Evolutionary conservation across 208 protist genomes (phyloP), one percentile per base, ranked within the genome.

Genomic region (Porcisia hertigi): DNA sequence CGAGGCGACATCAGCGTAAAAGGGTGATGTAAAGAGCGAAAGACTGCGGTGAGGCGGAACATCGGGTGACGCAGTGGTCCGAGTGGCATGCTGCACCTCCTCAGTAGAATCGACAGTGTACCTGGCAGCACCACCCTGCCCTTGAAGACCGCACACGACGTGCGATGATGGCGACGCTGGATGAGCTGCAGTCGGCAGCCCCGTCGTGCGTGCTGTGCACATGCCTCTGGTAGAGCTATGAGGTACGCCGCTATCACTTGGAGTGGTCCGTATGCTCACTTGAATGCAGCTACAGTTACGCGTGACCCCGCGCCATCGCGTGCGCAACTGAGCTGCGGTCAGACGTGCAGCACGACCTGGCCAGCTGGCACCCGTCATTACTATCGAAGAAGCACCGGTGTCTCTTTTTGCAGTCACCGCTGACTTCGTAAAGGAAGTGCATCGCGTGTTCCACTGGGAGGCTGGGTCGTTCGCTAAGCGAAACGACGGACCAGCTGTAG

Each of bases 281-380:
- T 66, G 62, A 39, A 72, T 49, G 4, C 57, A 64, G 2, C 60
- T 81, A 72, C 77, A 81, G 71, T 69, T 73, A 2, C 77, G 77
- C 18, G 59, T 54, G 20, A 81, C 77, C 14, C 66, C 71, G 25
- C 77, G 71, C 77, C 77, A 81, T 8, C 71, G 77, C 14, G 49
- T 30, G 16, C 77, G 77, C 77, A 81, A 55, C 77, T 81, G 77
- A 0, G 77, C 43, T 5, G 66, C 36, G 5, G 77, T 49, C 43
- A 81, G 66, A 18, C 77, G 77, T n/a, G 39, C 34, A 12, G 64
- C 47, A 23, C 77, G 67, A 2, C 59, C 69, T 39, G 36, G 53
- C 14, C 18, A 18, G 43, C 39, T 2, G 14, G 7, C 69, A n/a
- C 23, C 36, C 0, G 69, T 39, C n/a, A 64, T 23, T 2, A 45